Base-by-base conservation (phyloP, 768 basidiomycete genomes). In the Pleurotus pulmonarius region DNA sequence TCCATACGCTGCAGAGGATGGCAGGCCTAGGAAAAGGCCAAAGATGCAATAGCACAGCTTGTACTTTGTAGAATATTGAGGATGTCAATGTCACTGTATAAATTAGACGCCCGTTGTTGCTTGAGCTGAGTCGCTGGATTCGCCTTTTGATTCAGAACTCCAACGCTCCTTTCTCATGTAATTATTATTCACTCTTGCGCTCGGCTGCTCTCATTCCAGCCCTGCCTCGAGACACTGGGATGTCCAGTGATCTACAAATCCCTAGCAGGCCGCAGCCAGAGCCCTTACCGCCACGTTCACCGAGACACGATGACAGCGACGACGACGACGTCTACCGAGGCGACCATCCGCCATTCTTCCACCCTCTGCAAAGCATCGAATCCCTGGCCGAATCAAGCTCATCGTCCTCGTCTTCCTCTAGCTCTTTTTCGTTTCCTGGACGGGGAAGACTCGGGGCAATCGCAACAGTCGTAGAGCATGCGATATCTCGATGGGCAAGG, bases 401-500 rank as follows among this genome's bases (percentile, higher is more conserved):
- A n/a, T 68, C 72, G 13, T 69, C 72, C 1, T 73, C 77, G 9
- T 73, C 77, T 4, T 76, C 76, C 8, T 74, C 74, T 12, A 75
- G 76, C 11, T 71, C 72, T 5, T 70, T 72, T 11, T 74, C 73
- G 8, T 71, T 68, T 15, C 65, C 66, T 43, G 66, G 67, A 46
- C 73, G 71, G 25, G 73, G 78, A 24, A 72, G 74, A 4, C 70
- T 83, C 29, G 82, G 81, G 6, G 75, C 78, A 18, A 73, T 85
- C 29, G 78, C 86, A 16, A 77, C 85, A 1, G 79, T 86, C 38
- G 77, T 90, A 8, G 89, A 91, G 60, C 75, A 79, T 48, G 88
- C 88, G 5, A 88, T 90, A 57, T 72, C 84, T 38, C 80, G 83
- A 58, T 91, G 88, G 88, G 87, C 87, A 18, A 75, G 83, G 59